Conservation (phyloP, 2,329 filamentous ascomycete genomes). For the Albophoma yamanashiensis region DNA sequence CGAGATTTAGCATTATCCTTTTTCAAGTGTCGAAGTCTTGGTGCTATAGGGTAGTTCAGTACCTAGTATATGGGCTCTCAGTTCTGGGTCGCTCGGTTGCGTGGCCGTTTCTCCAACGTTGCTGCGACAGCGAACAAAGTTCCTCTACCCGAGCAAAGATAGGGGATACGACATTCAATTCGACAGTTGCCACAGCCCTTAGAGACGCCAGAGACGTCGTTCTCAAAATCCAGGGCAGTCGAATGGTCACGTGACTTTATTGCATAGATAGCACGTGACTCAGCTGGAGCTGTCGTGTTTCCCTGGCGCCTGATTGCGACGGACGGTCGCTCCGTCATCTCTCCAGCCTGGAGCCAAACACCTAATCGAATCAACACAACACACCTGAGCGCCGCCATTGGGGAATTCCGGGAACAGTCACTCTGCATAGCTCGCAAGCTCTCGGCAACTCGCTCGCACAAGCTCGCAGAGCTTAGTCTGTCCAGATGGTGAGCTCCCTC, state of each 20-base stretch:
- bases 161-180: no score
- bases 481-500: constrained; percentile 10
- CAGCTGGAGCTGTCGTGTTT: constrained; percentile 29
- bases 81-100: no score
- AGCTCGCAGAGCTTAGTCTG: constrained; percentile 18
- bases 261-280: constrained; percentile 16
- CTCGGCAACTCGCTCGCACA: constrained; percentile 8
- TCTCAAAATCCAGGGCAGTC: no score
- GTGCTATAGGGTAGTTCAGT: not conserved
- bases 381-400: constrained; percentile 1
- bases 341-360: not conserved
- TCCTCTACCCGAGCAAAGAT: no score
- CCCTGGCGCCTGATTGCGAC: constrained; percentile 29
- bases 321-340: constrained; percentile 14
- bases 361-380: constrained; percentile 8
- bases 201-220: no score
- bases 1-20: no score
- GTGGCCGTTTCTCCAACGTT: not conserved
- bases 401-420: not conserved
- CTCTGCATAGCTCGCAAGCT: constrained; percentile 4
- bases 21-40: not conserved
- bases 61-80: no score
- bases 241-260: not conserved
- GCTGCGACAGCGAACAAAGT: no score
- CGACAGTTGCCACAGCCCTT: no score